These are phyloP conservation scores for Phytophthora idaei DNA, from an alignment of 352 stramenopile genomes.

Conservation along the genomic window DNA sequence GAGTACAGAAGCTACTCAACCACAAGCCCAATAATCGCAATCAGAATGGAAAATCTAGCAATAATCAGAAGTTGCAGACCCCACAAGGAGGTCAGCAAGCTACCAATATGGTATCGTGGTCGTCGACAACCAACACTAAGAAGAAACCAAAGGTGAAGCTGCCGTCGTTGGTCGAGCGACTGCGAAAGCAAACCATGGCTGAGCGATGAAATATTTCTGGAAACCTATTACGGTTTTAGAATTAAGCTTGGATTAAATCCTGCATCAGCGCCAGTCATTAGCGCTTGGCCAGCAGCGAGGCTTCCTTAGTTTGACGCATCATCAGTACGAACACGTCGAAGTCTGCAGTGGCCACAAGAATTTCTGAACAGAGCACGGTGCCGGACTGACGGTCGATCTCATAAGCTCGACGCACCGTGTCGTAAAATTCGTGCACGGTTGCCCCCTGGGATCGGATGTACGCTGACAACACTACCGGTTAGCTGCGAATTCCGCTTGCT, in stretches of 20 bases:
- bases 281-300: conserved; percentile 57
- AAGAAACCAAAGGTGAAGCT: conserved; percentile 76
- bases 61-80: conserved; percentile 24
- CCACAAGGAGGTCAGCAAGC: conserved; percentile 14
- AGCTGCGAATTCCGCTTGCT: background rate
- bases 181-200: conserved; percentile 70
- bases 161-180: conserved; percentile 72
- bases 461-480: conserved; percentile 28
- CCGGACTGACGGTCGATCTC: conserved; percentile 63
- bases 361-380: conserved; percentile 74
- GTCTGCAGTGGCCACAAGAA: conserved; percentile 77
- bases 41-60: conserved; percentile 8
- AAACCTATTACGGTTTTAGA: background rate
- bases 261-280: conserved; percentile 6
- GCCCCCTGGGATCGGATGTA: conserved; percentile 66
- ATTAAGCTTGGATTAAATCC: background rate
- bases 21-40: conserved; percentile 20
- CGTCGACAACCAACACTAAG: conserved; percentile 42
- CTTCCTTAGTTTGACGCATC: conserved; percentile 85
- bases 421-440: conserved; percentile 72
- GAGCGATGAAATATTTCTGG: conserved; percentile 29
- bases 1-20: conserved; percentile 57
- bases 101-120: conserved; percentile 49
- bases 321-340: conserved; percentile 86
- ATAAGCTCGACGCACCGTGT: conserved; percentile 61